These are phyloP conservation scores for Globisporangium alternatum DNA, from an alignment of 352 stramenopile genomes.

Conservation along the genomic window DNA sequence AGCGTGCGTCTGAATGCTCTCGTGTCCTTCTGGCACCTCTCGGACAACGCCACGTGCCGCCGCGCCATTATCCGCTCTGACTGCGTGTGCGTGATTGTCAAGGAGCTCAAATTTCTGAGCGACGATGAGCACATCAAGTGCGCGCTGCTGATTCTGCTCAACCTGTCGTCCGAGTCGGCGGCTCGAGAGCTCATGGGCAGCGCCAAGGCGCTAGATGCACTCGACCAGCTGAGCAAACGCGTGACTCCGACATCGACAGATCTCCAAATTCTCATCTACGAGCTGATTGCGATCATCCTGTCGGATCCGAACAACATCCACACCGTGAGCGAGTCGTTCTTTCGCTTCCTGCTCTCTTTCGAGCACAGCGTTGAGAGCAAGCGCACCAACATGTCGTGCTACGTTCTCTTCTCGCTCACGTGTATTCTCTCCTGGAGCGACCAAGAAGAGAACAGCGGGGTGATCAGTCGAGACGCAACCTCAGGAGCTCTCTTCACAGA, in stretches of 20 bases:
- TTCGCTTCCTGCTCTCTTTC: conserved; percentile 57
- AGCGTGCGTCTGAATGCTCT: conserved; percentile 37
- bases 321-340: conserved; percentile 39
- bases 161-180: conserved; percentile 21
- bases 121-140: conserved; percentile 38
- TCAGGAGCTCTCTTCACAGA: conserved; percentile 7
- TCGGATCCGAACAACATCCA: conserved; percentile 42
- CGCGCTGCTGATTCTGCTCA: conserved; percentile 33
- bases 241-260: conserved; percentile 10
- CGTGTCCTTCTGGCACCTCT: conserved; percentile 35
- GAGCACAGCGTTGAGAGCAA: conserved; percentile 22
- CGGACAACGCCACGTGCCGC: conserved; percentile 48
- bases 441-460: conserved; percentile 21
- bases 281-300: conserved; percentile 54
- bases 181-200: conserved; percentile 41
- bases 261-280: conserved; percentile 33
- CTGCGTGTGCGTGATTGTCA: conserved; percentile 42
- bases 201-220: conserved; percentile 31
- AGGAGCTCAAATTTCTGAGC: conserved; percentile 33
- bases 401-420: conserved; percentile 57
- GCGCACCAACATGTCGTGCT: conserved; percentile 35
- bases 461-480: conserved; percentile 6
- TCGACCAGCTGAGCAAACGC: conserved; percentile 29
- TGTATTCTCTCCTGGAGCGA: conserved; percentile 67
- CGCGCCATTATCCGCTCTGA: conserved; percentile 44